These are phyloP conservation scores for Calocybe gangraenosa DNA, from an alignment of 768 basidiomycete genomes.

Conservation along the genomic window DNA sequence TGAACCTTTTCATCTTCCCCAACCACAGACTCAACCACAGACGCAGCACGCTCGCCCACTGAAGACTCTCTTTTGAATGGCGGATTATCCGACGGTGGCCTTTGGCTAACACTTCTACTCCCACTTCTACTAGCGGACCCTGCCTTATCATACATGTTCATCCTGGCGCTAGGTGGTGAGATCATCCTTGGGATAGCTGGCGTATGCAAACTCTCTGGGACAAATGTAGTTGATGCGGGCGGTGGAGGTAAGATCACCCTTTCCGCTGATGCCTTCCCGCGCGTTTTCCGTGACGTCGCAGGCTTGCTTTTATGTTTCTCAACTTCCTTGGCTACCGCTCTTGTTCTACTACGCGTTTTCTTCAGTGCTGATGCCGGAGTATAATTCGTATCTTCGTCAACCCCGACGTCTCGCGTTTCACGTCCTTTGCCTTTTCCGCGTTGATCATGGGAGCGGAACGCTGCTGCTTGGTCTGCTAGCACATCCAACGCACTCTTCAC, in stretches of 20 bases:
- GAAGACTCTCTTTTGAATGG: not conserved
- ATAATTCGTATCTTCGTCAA: slow-evolving; percentile 2
- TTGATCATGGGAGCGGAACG: slow-evolving; percentile 33
- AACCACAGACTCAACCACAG: too few relatives aligned
- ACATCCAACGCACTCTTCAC: slow-evolving; percentile 63
- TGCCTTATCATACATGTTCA: not conserved
- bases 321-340: slow-evolving; percentile 11
- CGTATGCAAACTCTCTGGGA: not conserved
- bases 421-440: slow-evolving; percentile 14
- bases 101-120: not conserved
- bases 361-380: not conserved
- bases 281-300: slow-evolving; percentile 9
- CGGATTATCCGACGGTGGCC: slow-evolving; percentile 6
- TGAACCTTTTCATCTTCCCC: too few relatives aligned
- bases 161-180: slow-evolving; percentile 17
- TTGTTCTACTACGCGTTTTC: slow-evolving; percentile 6
- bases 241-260: not conserved
- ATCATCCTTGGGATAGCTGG: slow-evolving; percentile 20
- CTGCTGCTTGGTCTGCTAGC: slow-evolving; percentile 69
- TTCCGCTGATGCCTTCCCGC: not conserved
- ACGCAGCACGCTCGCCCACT: not conserved
- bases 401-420: slow-evolving; percentile 12
- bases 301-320: slow-evolving; percentile 7
- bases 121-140: not conserved
- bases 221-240: not conserved